A percentile compares a stretch with the other conserved stretches of the same genome.
phyloP scores from a whole-genome alignment of 306 rosid species.

The Dalbergia cultrata region DNA sequence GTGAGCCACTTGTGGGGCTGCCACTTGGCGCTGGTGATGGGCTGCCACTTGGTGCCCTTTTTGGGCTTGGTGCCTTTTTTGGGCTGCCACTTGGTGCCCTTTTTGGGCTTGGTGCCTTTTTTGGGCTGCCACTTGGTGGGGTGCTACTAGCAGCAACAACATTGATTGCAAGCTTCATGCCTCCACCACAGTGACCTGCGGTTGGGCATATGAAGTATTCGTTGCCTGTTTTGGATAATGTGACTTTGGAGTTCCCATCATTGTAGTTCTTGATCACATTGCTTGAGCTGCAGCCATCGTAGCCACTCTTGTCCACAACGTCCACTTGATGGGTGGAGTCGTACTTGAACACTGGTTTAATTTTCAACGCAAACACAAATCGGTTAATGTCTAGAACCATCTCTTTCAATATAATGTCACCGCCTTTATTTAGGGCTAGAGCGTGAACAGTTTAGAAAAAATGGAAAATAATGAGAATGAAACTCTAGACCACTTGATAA shows the following conservation, averaged over 20 bases:
- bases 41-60: slow-evolving; percentile 2
- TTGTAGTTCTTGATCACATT: slow-evolving; percentile 15
- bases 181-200: slow-evolving; percentile 53
- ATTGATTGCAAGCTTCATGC: slow-evolving; percentile 70
- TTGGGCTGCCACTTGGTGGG: slow-evolving; percentile 42
- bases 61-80: slow-evolving; percentile 30
- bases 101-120: slow-evolving; percentile 41
- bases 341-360: slow-evolving; percentile 67
- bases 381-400: background rate
- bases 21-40: slow-evolving; percentile 3
- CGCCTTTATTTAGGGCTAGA: too few relatives aligned
- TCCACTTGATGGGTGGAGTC: slow-evolving; percentile 52
- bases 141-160: slow-evolving; percentile 54
- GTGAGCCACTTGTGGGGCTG: slow-evolving; percentile 45
- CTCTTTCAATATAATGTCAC: too few relatives aligned
- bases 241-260: slow-evolving; percentile 52
- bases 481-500: too few relatives aligned
- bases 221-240: slow-evolving; percentile 45
- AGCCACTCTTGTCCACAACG: slow-evolving; percentile 47
- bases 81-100: slow-evolving; percentile 34
- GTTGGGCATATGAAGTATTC: slow-evolving; percentile 68
- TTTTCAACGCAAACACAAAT: background rate
- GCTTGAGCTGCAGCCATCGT: slow-evolving; percentile 57
- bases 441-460: too few relatives aligned
- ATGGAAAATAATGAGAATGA: too few relatives aligned